Base-by-base conservation (phyloP, 371 early-diverging fungal genomes). In the Fennellomyces sp. region DNA sequence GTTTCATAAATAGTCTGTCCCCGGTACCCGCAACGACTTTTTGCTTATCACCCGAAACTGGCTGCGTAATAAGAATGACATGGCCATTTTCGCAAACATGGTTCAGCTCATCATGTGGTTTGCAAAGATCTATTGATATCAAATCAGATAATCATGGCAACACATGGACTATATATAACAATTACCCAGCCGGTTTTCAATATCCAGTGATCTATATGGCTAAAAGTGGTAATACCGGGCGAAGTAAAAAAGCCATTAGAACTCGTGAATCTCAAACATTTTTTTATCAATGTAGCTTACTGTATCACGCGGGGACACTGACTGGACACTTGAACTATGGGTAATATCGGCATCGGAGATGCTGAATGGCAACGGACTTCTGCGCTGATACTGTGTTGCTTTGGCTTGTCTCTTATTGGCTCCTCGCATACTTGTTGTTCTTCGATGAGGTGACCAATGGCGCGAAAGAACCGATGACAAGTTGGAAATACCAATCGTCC, bases 11-110 rank as follows among this genome's bases (percentile, higher is more conserved):
- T 25, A 90, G 53, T 31, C 80, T 78, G 25, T 81, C 81, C 19
- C 69, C 39, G 10, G 81, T 77, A 7, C 88, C 90, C 2, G 85
- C 84, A 31, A 87, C 76, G 2, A 88, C 77, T 13, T 83, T 83
- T 12, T 83, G 49, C 45, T 76, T 73, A 1, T 78, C 82, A 2
- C 57, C 68, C 2, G 78, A 13, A 12, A n/a, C n/a, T n/a, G 23
- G 21, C 23, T 53, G 33, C 1, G 53, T 25, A 10, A 61, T 30
- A 5, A 52, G 48, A 71, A 77, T 78, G 57, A 31, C 47, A 30
- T 33, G 29, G 6, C 47, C 56, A 41, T 56, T 30, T 35, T 56
- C n/a, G 1, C 23, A 23, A 53, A 53, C 35, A 19, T 49, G 12
- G 17, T 55, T 55, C 17, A 42, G n/a, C 3, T 39, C 25, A 53